A percentile compares a stretch with the other conserved stretches of the same genome.
Conservation (phyloP, 176 grass and related monocot genomes). For the Ensete ventricosum region DNA sequence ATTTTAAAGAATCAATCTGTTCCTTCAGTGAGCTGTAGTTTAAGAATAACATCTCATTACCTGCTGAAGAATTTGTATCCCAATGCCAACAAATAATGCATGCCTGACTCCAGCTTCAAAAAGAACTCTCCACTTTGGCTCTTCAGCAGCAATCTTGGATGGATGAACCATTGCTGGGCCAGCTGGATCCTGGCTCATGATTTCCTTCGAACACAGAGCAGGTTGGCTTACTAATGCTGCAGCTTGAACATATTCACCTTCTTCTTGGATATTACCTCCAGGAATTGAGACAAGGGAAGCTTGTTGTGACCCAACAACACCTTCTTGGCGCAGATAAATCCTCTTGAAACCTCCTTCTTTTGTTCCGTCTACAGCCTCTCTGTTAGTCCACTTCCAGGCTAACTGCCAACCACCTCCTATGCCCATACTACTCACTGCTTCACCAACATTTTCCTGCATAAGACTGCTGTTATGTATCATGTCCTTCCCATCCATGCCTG, state of each 20-base stretch:
- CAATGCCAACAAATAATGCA: conserved; percentile 50
- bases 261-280: background rate
- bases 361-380: conserved; percentile 31
- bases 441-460: conserved; percentile 15
- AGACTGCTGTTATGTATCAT: background rate
- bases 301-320: conserved; percentile 12
- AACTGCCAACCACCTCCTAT: conserved; percentile 86
- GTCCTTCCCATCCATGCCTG: conserved; percentile 3
- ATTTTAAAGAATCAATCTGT: background rate
- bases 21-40: background rate
- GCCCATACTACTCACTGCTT: conserved; percentile 31
- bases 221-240: conserved; percentile 60
- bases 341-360: conserved; percentile 42
- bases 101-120: conserved; percentile 48
- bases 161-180: conserved; percentile 49
- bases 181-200: conserved; percentile 26
- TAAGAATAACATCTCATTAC: conserved; percentile 6
- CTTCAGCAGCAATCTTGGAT: conserved; percentile 14
- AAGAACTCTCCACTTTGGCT: conserved; percentile 43
- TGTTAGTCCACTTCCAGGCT: conserved; percentile 53
- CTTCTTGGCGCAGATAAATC: conserved; percentile 77
- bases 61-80: conserved; percentile 68
- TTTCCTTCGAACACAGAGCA: conserved; percentile 58
- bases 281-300: conserved; percentile 30
- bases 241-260: conserved; percentile 47